Conservation (phyloP, 768 basidiomycete genomes). For the Lentinula detonsa region DNA sequence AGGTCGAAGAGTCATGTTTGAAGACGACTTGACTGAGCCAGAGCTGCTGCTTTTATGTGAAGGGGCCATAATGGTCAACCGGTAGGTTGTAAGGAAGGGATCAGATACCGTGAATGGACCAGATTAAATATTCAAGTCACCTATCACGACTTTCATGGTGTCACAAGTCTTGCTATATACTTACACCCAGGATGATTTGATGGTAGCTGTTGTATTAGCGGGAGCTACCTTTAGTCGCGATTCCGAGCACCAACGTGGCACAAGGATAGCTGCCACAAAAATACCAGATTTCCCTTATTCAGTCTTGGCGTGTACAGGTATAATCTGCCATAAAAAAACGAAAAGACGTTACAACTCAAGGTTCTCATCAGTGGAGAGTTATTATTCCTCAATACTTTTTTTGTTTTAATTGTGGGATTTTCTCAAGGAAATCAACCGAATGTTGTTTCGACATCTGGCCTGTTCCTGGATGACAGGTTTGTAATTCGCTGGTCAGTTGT, state of each 20-base stretch:
- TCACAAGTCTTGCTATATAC: not conserved
- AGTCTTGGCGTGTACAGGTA: too few species aligned
- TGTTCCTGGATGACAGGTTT: not conserved
- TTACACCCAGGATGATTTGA: not conserved
- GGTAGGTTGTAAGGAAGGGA: not conserved
- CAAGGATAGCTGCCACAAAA: not conserved
- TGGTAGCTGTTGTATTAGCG: not conserved
- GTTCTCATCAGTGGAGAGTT: too few species aligned
- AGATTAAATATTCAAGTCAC: not conserved
- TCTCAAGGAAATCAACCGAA: not conserved
- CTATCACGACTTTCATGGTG: not conserved
- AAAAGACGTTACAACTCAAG: too few species aligned
- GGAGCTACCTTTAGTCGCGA: not conserved
- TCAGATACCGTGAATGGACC: not conserved
- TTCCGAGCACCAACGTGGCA: not conserved
- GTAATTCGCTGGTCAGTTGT: not conserved
- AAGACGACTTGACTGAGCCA: not conserved
- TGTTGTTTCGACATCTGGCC: not conserved
- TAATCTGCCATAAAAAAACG: too few species aligned
- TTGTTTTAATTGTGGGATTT: not conserved
- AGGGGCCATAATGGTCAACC: not conserved
- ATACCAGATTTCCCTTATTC: too few species aligned
- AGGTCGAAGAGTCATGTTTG: not conserved
- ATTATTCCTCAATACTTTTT: too few species aligned
- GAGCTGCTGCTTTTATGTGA: not conserved